A percentile compares a stretch with the other conserved stretches of the same genome.
These are phyloP conservation scores for Ceratobasidium sp. DNA, from an alignment of 1,284 basidiomycete genomes.

Conservation along the genomic window DNA sequence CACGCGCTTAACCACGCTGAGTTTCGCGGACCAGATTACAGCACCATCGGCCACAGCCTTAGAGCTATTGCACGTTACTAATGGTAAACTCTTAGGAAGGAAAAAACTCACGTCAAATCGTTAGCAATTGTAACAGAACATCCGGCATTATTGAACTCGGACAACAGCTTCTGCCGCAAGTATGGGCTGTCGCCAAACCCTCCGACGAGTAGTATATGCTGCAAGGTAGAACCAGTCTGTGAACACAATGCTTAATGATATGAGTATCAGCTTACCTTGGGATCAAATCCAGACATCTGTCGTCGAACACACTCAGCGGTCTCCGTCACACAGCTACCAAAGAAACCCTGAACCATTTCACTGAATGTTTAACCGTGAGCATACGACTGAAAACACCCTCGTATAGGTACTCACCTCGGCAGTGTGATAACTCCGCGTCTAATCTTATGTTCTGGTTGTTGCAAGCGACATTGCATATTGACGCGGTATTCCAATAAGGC, in stretches of 20 bases:
- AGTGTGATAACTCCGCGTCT: slow-evolving; percentile 23
- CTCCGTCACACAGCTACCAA: slow-evolving; percentile 37
- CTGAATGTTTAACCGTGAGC: background rate
- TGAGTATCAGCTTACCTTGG: slow-evolving; percentile 6
- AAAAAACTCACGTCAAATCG: slow-evolving; percentile 42
- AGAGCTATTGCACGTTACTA: slow-evolving; percentile 2
- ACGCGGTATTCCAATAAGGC: slow-evolving; percentile 7
- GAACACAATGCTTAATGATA: background rate
- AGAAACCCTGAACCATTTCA: slow-evolving; percentile 27
- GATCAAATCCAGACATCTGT: slow-evolving; percentile 22
- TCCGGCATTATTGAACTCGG: slow-evolving; percentile 11
- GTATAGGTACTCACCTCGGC: slow-evolving; percentile 3
- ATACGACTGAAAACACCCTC: background rate
- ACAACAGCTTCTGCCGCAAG: slow-evolving; percentile 9
- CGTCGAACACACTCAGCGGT: slow-evolving; percentile 36
- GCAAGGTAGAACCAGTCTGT: background rate
- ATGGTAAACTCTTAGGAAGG: background rate
- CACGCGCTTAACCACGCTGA: slow-evolving; percentile 41
- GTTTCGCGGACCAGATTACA: slow-evolving; percentile 44
- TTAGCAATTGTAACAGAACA: slow-evolving; percentile 34
- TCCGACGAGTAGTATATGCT: slow-evolving; percentile 35
- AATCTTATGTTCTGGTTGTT: slow-evolving; percentile 7
- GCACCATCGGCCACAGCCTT: slow-evolving; percentile 48
- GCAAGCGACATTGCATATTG: slow-evolving; percentile 24
- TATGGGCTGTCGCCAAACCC: slow-evolving; percentile 39